Percentiles rank a stretch among this genome's conserved stretches.
These are phyloP conservation scores for Pouteria campechiana DNA, from an alignment of 179 eudicot genomes.

Conservation along the genomic window DNA sequence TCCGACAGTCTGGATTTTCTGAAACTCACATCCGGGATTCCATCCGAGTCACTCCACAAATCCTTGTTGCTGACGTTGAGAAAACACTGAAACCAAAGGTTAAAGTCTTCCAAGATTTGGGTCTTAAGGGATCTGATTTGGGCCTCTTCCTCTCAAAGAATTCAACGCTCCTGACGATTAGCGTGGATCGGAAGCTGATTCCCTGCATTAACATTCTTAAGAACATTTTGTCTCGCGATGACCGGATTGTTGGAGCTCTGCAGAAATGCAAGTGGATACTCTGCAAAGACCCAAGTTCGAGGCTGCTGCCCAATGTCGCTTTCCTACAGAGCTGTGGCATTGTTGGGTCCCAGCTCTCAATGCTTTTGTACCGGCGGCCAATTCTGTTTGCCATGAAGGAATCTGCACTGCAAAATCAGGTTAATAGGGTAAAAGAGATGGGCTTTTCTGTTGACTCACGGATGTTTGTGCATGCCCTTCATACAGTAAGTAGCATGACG, in stretches of 20 bases:
- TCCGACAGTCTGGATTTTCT: constrained; percentile 5
- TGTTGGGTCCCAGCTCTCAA: constrained; percentile 7
- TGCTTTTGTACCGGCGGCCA: constrained; percentile 7
- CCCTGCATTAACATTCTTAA: constrained; percentile 6
- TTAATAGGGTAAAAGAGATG: constrained; percentile 7
- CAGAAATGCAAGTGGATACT: background rate
- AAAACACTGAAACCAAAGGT: constrained; percentile 12
- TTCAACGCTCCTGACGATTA: background rate
- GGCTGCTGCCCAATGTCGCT: constrained; percentile 1
- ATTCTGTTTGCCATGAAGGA: background rate
- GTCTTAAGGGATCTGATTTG: constrained; percentile 10
- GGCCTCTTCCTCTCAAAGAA: constrained; percentile 10
- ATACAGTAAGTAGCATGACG: constrained; percentile 4
- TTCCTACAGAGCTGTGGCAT: constrained; percentile 11
- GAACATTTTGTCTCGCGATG: background rate
- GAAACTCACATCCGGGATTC: background rate
- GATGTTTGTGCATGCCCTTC: constrained; percentile 14
- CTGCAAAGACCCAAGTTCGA: background rate
- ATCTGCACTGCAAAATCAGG: background rate
- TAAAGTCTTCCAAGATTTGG: constrained; percentile 9
- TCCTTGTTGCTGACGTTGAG: constrained; percentile 4
- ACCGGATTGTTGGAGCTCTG: constrained; percentile 1
- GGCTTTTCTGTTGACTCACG: constrained; percentile 9
- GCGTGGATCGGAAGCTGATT: constrained; percentile 7
- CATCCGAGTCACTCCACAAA: background rate